Evolutionary conservation across 1,284 basidiomycete species (phyloP).

Genomic region (Leccinum cinnamomeum): DNA sequence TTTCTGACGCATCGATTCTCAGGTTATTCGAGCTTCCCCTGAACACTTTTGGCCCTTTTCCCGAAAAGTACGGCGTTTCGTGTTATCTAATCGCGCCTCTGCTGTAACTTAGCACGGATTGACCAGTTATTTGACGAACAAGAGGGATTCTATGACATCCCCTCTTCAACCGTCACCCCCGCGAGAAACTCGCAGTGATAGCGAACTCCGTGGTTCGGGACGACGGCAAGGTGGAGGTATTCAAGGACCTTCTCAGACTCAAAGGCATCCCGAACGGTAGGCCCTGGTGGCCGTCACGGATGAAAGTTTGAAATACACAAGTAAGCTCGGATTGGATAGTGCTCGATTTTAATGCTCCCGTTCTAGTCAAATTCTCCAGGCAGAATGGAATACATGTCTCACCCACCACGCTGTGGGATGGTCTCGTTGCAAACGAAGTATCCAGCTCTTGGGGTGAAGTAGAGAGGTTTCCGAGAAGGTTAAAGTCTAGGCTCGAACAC

Average conservation of each 20-base stretch:
- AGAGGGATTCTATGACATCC: slow-evolving; percentile 50
- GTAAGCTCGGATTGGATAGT: slow-evolving; percentile 41
- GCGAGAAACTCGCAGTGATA: slow-evolving; percentile 68
- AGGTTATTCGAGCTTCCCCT: slow-evolving; percentile 69
- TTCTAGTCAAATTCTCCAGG: slow-evolving; percentile 55
- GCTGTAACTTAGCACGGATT: neutral
- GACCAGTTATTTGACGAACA: too few relatives aligned
- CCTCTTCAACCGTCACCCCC: slow-evolving; percentile 70
- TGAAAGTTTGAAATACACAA: slow-evolving; percentile 77
- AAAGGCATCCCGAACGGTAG: slow-evolving; percentile 75
- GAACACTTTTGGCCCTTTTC: slow-evolving; percentile 80
- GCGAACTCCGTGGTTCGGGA: slow-evolving; percentile 52
- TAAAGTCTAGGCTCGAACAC: slow-evolving; percentile 28
- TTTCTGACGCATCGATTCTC: slow-evolving; percentile 1
- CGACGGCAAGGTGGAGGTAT: slow-evolving; percentile 40
- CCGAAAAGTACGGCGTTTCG: slow-evolving; percentile 49
- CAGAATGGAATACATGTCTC: too few relatives aligned
- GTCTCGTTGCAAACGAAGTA: too few relatives aligned
- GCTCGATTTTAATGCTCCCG: neutral
- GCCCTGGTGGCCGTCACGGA: slow-evolving; percentile 62
- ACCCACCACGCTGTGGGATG: too few relatives aligned
- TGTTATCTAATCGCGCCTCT: neutral
- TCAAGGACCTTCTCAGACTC: slow-evolving; percentile 57
- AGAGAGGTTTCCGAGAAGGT: slow-evolving; percentile 81
- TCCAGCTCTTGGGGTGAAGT: slow-evolving; percentile 70